Evolutionary conservation across 768 basidiomycete species (phyloP).

Genomic region (Chiua virens): DNA sequence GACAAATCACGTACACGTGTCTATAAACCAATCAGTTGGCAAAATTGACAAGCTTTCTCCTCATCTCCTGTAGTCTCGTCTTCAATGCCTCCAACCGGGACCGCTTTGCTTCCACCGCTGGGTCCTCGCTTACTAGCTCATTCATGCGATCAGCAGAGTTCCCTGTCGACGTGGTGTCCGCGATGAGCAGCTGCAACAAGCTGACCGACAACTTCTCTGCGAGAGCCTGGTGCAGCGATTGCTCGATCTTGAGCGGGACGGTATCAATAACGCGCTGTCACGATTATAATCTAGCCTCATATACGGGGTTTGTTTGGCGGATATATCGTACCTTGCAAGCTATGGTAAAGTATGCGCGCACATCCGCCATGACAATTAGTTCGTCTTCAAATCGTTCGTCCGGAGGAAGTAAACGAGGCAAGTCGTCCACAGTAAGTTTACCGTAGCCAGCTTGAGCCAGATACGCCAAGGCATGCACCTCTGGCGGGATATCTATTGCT

Average conservation of each 20-base stretch:
- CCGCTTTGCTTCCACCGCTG: slow-evolving; percentile 34
- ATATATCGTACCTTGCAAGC: slow-evolving; percentile 46
- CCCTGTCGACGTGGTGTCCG: slow-evolving; percentile 8
- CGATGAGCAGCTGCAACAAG: slow-evolving; percentile 37
- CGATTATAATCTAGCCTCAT: background rate
- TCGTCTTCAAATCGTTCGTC: slow-evolving; percentile 41
- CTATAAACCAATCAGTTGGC: slow-evolving; percentile 5
- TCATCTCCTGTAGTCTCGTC: slow-evolving; percentile 40
- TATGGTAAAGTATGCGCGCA: slow-evolving; percentile 56
- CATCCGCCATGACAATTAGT: slow-evolving; percentile 51
- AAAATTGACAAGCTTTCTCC: slow-evolving; percentile 35
- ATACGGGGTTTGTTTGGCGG: background rate
- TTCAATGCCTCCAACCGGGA: slow-evolving; percentile 34
- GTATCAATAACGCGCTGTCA: slow-evolving; percentile 55
- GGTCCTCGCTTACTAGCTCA: slow-evolving; percentile 48
- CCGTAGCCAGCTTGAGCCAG: slow-evolving; percentile 34
- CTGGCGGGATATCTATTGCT: background rate
- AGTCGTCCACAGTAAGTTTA: slow-evolving; percentile 20
- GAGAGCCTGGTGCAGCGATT: slow-evolving; percentile 42
- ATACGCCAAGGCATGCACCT: slow-evolving; percentile 16
- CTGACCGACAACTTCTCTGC: slow-evolving; percentile 33
- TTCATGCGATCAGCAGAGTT: slow-evolving; percentile 34
- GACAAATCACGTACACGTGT: no score
- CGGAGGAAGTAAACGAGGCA: slow-evolving; percentile 24
- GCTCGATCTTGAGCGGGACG: slow-evolving; percentile 50